Base-by-base conservation (phyloP, 2,329 filamentous ascomycete genomes). In the Hypoxylon sp. region DNA sequence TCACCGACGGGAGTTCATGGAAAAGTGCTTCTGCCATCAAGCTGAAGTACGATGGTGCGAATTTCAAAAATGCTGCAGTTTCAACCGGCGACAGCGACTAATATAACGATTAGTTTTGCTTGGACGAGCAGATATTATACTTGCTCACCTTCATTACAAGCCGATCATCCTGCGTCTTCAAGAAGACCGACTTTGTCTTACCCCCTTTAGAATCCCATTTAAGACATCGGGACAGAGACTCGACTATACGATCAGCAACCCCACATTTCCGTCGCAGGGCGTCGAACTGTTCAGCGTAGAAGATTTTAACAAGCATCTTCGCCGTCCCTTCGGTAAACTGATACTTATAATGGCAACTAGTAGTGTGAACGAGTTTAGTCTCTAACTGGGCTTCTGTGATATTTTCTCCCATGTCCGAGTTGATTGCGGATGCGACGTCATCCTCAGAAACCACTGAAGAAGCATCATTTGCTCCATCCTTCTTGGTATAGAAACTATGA, bases 181-280 rank as follows among this genome's bases (percentile, higher is more conserved):
- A 83, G 79, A 99, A 99, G 3, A 99, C 91, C 0, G 94, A 98
- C 78, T 98, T 98, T 1, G 95, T 98, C 82, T 99, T 99, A 72
- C 96, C 96, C 24, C 96, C 97, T 78, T 97, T 97, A 2, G 94
- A 97, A 81, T 99, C 96, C 93, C 95, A 99, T 80, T 98, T 98
- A 19, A 97, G 87, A 81, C 97, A 99, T 19, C 96, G 90, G 6
- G 96, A 98, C 22, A 99, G 84, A 1, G 94, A 98, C 78, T 99
- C 96, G 26, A 98, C 90, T 72, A 99, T 97, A 37, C 96, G 92
- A 77, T 98, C 94, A 1, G 94, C 91, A 8, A 98, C 92, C 14
- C 95, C 95, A 72, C 95, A 98, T 80, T 97, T 98, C 63, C 93
- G 89, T 62, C 96, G 90, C 42, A 99, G 86, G 2, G 96, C 96